These are phyloP conservation scores for Diaporthe helianthi DNA, from an alignment of 2,329 filamentous ascomycete species.

Conservation along the genomic window DNA sequence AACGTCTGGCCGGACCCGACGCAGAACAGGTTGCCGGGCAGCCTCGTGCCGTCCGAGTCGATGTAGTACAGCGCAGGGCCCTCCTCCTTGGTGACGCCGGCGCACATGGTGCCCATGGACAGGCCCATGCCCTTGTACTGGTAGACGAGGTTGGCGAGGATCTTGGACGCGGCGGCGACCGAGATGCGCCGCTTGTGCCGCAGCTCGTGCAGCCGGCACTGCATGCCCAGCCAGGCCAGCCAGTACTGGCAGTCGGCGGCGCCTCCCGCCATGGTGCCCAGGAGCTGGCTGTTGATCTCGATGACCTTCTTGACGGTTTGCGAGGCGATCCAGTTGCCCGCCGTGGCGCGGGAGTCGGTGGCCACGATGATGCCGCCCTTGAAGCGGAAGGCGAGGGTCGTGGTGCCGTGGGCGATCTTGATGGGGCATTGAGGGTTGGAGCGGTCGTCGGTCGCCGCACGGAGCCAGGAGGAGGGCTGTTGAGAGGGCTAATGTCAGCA, in stretches of 20 bases:
- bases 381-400: constrained; percentile 97
- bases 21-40: constrained; percentile 95
- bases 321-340: constrained; percentile 98
- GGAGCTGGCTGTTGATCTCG: constrained; percentile 91
- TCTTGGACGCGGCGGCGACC: constrained; percentile 96
- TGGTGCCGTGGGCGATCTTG: constrained; percentile 99
- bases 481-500: not conserved
- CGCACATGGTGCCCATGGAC: constrained; percentile 99
- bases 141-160: constrained; percentile 97
- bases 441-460: constrained; percentile 95
- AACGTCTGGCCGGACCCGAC: constrained; percentile 98
- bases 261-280: constrained; percentile 98
- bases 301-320: constrained; percentile 99
- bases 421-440: constrained; percentile 97
- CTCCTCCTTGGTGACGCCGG: constrained; percentile 93
- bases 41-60: constrained; percentile 92
- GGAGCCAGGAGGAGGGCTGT: constrained; percentile 91
- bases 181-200: constrained; percentile 99
- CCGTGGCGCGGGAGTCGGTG: constrained; percentile 95
- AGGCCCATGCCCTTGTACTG: constrained; percentile 98
- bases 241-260: constrained; percentile 99
- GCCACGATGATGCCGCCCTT: constrained; percentile 98
- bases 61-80: constrained; percentile 99
- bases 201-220: constrained; percentile 98
- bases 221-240: constrained; percentile 98